Conservation (phyloP, 1,284 basidiomycete genomes). For the Kwoniella shivajii region DNA sequence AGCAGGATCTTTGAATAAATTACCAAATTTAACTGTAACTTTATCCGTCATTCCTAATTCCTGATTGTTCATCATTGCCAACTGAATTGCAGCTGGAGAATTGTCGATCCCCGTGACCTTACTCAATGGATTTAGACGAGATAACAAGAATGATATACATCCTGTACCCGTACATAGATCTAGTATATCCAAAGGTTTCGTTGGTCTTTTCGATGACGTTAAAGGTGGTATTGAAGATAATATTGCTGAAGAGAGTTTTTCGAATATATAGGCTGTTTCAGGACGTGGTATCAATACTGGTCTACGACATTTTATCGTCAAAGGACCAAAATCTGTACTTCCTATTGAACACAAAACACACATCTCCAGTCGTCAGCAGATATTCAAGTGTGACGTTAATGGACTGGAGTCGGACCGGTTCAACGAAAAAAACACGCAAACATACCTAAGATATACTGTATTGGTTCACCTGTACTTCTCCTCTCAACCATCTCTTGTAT, state of each 20-base stretch:
- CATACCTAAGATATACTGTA: slow-evolving; percentile 88
- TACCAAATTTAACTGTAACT: slow-evolving; percentile 20
- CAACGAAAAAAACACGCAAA: slow-evolving; percentile 58
- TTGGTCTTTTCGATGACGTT: slow-evolving; percentile 13
- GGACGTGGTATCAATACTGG: slow-evolving; percentile 88
- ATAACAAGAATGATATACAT: slow-evolving; percentile 80
- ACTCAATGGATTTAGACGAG: slow-evolving; percentile 55
- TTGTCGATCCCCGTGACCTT: slow-evolving; percentile 66
- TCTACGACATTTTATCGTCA: slow-evolving; percentile 68
- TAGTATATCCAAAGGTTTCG: slow-evolving; percentile 56
- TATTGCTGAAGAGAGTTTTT: slow-evolving; percentile 45
- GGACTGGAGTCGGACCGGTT: no score
- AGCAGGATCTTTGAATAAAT: slow-evolving; percentile 12
- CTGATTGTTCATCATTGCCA: slow-evolving; percentile 70
- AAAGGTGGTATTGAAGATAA: slow-evolving; percentile 10
- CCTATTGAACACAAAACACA: slow-evolving; percentile 57
- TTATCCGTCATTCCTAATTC: slow-evolving; percentile 16
- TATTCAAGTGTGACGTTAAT: no score
- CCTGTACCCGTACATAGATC: slow-evolving; percentile 90
- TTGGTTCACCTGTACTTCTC: slow-evolving; percentile 68
- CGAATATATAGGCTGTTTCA: slow-evolving; percentile 78
- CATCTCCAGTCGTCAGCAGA: no score
- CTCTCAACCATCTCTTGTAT: slow-evolving; percentile 37
- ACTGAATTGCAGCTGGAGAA: slow-evolving; percentile 65
- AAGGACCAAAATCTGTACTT: slow-evolving; percentile 81